Evolutionary conservation across 2,329 filamentous ascomycete species (phyloP).

Genomic region (Geoglossum cookeanum): DNA sequence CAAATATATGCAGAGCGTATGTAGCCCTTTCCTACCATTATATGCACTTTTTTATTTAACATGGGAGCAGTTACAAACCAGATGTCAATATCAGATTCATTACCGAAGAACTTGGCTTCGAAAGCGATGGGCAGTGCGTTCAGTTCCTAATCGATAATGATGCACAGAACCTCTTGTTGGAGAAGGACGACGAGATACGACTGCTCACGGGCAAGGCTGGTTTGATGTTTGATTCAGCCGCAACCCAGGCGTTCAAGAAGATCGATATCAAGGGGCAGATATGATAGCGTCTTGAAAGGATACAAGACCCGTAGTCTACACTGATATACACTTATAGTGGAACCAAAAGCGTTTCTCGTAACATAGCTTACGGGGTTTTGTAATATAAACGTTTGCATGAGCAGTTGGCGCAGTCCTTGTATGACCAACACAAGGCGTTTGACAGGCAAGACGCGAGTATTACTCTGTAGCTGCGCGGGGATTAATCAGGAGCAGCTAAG

Average conservation of each 20-base stretch:
- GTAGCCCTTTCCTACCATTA: slow-evolving; percentile 20
- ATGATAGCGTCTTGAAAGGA: slow-evolving; percentile 24
- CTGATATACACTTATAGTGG: not conserved
- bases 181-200: slow-evolving; percentile 52
- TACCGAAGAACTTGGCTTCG: slow-evolving; percentile 89
- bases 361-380: not conserved
- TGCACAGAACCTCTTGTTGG: slow-evolving; percentile 56
- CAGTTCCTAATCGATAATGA: slow-evolving; percentile 75
- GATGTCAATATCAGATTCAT: slow-evolving; percentile 79
- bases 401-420: not conserved
- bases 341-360: not conserved
- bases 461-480: too few relatives aligned
- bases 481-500: too few relatives aligned
- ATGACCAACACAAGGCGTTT: too few relatives aligned
- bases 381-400: not conserved
- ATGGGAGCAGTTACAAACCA: slow-evolving; percentile 58
- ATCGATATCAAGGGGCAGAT: slow-evolving; percentile 98
- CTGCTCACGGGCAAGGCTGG: slow-evolving; percentile 59
- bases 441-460: too few relatives aligned
- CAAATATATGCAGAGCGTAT: slow-evolving; percentile 88
- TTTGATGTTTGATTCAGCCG: slow-evolving; percentile 53
- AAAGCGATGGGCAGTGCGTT: slow-evolving; percentile 74
- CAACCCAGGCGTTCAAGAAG: slow-evolving; percentile 55
- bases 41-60: slow-evolving; percentile 26
- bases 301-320: not conserved